A percentile compares a stretch with the other conserved stretches of the same genome.
phyloP scores from a whole-genome alignment of 73 alveolate species.

The Paramecium pentaurelia region DNA sequence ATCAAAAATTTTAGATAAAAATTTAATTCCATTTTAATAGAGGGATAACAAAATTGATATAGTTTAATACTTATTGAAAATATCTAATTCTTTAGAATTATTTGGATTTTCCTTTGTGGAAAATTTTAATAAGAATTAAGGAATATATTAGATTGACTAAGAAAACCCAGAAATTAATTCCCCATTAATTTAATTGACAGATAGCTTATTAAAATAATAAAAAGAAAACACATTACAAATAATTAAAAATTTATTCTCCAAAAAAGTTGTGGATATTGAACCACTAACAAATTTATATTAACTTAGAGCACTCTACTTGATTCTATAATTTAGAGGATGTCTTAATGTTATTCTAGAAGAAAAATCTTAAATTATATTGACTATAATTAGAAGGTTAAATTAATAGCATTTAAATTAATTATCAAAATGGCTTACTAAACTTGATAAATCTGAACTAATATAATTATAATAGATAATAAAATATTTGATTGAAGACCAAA shows the following conservation, averaged over 20 bases:
- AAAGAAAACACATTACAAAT: not conserved
- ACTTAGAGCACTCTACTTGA: not conserved
- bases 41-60: not conserved
- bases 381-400: not conserved
- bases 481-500: not conserved
- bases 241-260: not conserved
- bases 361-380: not conserved
- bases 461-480: not conserved
- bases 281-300: not conserved
- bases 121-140: not conserved
- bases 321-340: not conserved
- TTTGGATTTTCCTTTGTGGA: constrained; percentile 21
- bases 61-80: not conserved
- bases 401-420: not conserved
- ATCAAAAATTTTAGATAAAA: not conserved
- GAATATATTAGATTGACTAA: not conserved
- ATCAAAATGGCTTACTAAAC: not conserved
- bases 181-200: not conserved
- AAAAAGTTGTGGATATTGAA: not conserved
- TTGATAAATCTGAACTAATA: not conserved
- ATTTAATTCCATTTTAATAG: not conserved
- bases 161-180: not conserved
- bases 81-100: not conserved
- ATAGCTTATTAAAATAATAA: not conserved
- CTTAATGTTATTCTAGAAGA: not conserved